Evolutionary conservation across 202 grass and related monocot genomes (phyloP).

Genomic region (Digitaria exilis): DNA sequence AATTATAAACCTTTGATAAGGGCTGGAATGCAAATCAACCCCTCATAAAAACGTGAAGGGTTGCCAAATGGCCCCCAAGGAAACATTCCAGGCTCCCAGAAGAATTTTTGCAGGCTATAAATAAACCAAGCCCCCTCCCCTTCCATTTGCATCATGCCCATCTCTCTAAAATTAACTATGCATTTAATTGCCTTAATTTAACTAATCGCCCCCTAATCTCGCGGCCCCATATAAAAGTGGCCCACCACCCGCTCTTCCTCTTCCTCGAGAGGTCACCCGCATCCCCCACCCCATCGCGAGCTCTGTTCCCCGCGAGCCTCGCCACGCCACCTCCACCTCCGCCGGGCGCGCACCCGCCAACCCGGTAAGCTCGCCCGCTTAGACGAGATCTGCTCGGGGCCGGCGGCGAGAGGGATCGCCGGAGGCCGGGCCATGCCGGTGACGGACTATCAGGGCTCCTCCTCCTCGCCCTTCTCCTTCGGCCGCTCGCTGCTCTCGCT

Average conservation of each 20-base stretch:
- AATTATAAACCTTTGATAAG: neutral
- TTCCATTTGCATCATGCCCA: slow-evolving; percentile 12
- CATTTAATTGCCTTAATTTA: slow-evolving; percentile 17
- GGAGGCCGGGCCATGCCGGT: slow-evolving; percentile 70
- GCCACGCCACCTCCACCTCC: neutral
- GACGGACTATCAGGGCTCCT: slow-evolving; percentile 75
- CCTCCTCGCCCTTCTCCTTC: slow-evolving; percentile 64
- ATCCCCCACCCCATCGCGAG: slow-evolving; percentile 8
- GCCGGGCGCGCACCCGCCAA: slow-evolving; percentile 20
- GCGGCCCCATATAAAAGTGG: slow-evolving; percentile 33
- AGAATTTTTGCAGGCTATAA: slow-evolving; percentile 28
- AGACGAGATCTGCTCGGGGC: slow-evolving; percentile 24
- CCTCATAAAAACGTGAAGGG: neutral
- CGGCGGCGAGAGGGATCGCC: slow-evolving; percentile 46
- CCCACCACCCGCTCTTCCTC: neutral
- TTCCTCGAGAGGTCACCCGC: neutral
- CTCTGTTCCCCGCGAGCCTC: neutral
- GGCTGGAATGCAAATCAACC: neutral
- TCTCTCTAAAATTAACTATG: slow-evolving; percentile 33
- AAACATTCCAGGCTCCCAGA: slow-evolving; percentile 29
- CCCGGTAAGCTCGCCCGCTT: neutral
- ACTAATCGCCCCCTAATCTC: slow-evolving; percentile 29
- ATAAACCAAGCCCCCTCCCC: slow-evolving; percentile 18
- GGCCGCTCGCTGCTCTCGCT: slow-evolving; percentile 84
- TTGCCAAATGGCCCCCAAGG: neutral